Evolutionary conservation across 139 green algal genomes (phyloP), one percentile per base, ranked within the genome.

Genomic region (Zygnema circumcarinatum): DNA sequence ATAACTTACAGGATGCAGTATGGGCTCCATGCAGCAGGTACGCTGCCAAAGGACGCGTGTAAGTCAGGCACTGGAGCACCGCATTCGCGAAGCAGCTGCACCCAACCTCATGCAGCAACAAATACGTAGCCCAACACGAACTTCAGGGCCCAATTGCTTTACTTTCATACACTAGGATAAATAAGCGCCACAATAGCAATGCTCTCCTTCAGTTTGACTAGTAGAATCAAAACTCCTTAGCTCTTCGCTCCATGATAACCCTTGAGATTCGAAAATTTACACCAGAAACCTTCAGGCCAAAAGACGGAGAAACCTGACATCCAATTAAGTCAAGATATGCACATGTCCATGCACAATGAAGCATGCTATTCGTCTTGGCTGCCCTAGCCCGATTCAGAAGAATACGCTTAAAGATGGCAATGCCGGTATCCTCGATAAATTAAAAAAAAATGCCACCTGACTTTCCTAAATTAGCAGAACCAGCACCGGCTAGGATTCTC

Each of bases 1-100:
- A n/a, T n/a, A n/a, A 88, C 82, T 36, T 68, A 88, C 82, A 88
- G 38, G 25, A 33, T 32, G 2, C 7, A 16, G 41, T 76, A 42
- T 88, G 82, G 2, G 31, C 3, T 35, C 33, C 32, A 7, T 87
- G 3, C 33, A 85, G 22, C 2, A 88, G 76, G 53, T 73, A 83
- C n/a, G 83, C 83, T 22, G 88, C 85, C 25, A 92, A 52, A 72
- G 76, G 83, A 25, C 72, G 62, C 1, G 88, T 89, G 56, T 67
- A 87, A n/a, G 74, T 76, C 29, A 92, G 80, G 67, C 87, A 91
- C 81, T 91, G 87, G 85, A 92, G 72, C 74, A 85, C 80, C 1
- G 81, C 87, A 69, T 91, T 91, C 38, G 84, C 84, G 47, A 84
- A 91, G 81, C 87, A 91, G 82, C 82, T 88, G 74, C 73, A 11